Conservation (phyloP, 768 basidiomycete genomes). For the Termitomyces sp. region DNA sequence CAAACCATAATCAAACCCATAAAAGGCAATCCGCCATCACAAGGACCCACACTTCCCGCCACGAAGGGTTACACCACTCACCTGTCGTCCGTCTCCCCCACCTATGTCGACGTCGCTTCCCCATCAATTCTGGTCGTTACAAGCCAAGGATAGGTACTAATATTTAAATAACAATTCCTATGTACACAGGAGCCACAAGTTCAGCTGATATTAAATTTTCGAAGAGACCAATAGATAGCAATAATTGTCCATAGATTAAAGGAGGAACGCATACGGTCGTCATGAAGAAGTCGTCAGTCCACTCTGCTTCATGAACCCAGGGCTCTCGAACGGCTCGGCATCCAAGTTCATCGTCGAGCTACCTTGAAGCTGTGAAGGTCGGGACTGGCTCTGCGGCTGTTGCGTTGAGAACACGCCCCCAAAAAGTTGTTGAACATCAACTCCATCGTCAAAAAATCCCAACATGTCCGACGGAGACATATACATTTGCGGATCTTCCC, state of each 20-base stretch:
- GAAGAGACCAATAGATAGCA: background rate
- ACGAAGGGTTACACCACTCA: background rate
- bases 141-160: background rate
- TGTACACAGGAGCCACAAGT: background rate
- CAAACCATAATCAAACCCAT: background rate
- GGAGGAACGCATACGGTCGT: conserved; percentile 7
- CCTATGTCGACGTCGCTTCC: background rate
- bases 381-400: conserved; percentile 3
- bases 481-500: conserved; percentile 47
- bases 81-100: too few species aligned
- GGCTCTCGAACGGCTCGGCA: conserved; percentile 19
- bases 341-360: conserved; percentile 11
- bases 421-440: conserved; percentile 33
- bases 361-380: conserved; percentile 3
- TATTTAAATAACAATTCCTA: background rate
- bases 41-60: background rate
- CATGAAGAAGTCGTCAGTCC: conserved; percentile 35
- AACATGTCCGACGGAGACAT: conserved; percentile 61
- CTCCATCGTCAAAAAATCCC: conserved; percentile 54
- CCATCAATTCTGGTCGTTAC: background rate
- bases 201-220: background rate
- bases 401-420: conserved; percentile 25
- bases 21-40: conserved; percentile 4
- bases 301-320: conserved; percentile 33
- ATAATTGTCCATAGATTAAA: background rate